Percentiles rank a stretch among this genome's conserved stretches.
These are phyloP conservation scores for Neurospora sp. DNA, from an alignment of 495 filamentous ascomycete species.

Conservation along the genomic window DNA sequence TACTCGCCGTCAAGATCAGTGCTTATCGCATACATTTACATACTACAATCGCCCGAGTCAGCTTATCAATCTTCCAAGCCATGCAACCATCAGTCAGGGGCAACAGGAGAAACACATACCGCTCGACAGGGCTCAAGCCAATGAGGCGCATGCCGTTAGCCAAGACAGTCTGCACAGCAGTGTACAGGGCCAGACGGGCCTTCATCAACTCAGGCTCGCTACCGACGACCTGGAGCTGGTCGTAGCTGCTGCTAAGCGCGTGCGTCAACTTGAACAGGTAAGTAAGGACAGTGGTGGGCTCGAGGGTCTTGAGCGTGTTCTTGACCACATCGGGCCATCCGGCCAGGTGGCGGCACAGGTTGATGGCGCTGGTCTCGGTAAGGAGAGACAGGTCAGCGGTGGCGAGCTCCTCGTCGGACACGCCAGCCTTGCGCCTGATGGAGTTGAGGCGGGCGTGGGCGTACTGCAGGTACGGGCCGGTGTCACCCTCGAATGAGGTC, in stretches of 20 bases:
- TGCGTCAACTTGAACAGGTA: conserved; percentile 90
- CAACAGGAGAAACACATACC: conserved; percentile 24
- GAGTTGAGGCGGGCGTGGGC: conserved; percentile 56
- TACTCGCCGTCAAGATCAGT: not conserved
- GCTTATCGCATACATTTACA: conserved; percentile 8
- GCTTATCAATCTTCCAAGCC: not conserved
- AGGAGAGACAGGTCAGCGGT: conserved; percentile 49
- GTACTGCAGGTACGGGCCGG: conserved; percentile 61
- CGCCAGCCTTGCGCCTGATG: conserved; percentile 44
- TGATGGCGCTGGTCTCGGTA: conserved; percentile 47
- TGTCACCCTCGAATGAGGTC: conserved; percentile 63
- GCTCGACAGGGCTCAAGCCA: conserved; percentile 66
- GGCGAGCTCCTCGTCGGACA: conserved; percentile 43
- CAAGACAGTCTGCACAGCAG: conserved; percentile 65
- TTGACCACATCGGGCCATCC: conserved; percentile 56
- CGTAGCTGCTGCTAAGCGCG: conserved; percentile 72
- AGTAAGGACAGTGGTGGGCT: conserved; percentile 58
- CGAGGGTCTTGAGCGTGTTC: conserved; percentile 54
- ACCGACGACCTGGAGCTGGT: conserved; percentile 68
- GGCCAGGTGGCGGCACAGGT: conserved; percentile 49
- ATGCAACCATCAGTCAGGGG: not conserved
- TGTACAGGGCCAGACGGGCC: conserved; percentile 75
- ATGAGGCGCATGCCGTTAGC: conserved; percentile 78
- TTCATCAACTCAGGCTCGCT: conserved; percentile 60
- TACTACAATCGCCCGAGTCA: conserved; percentile 10